Percentiles rank a stretch among this genome's conserved stretches.
These are phyloP conservation scores for Flaveria trinervia DNA, from an alignment of 129 eudicot species.

Conservation along the genomic window DNA sequence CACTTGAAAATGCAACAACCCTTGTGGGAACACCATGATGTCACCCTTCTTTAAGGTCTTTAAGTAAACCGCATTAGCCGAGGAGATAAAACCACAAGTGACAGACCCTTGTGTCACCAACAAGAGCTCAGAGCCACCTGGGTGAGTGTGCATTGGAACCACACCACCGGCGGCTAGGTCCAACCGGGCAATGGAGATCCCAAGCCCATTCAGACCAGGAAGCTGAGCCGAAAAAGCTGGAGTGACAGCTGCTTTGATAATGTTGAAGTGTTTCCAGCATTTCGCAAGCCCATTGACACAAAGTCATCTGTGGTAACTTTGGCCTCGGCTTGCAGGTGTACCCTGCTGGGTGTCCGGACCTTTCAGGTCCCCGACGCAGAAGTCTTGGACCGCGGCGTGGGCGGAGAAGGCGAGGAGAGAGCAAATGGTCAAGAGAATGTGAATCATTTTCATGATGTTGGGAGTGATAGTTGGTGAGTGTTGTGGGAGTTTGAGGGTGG, in stretches of 20 bases:
- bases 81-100: constrained; percentile 54
- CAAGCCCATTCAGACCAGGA: constrained; percentile 81
- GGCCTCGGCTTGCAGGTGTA: constrained; percentile 59
- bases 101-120: constrained; percentile 61
- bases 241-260: constrained; percentile 65
- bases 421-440: constrained; percentile 36
- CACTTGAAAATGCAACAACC: constrained; percentile 66
- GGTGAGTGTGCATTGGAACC: constrained; percentile 78
- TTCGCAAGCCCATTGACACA: constrained; percentile 43
- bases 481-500: constrained; percentile 12
- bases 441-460: constrained; percentile 42
- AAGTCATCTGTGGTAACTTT: constrained; percentile 58
- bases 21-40: constrained; percentile 74
- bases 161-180: constrained; percentile 70
- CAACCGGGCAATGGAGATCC: constrained; percentile 60
- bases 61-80: constrained; percentile 52
- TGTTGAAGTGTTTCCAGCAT: constrained; percentile 61
- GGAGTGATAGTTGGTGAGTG: not conserved
- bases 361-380: constrained; percentile 65
- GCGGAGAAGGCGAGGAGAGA: constrained; percentile 40
- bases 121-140: constrained; percentile 58
- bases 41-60: constrained; percentile 65
- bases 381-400: constrained; percentile 57
- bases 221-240: constrained; percentile 68
- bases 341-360: constrained; percentile 58